Evolutionary conservation across 352 stramenopile genomes (phyloP).

Genomic region (Phytophthora pinifolia): DNA sequence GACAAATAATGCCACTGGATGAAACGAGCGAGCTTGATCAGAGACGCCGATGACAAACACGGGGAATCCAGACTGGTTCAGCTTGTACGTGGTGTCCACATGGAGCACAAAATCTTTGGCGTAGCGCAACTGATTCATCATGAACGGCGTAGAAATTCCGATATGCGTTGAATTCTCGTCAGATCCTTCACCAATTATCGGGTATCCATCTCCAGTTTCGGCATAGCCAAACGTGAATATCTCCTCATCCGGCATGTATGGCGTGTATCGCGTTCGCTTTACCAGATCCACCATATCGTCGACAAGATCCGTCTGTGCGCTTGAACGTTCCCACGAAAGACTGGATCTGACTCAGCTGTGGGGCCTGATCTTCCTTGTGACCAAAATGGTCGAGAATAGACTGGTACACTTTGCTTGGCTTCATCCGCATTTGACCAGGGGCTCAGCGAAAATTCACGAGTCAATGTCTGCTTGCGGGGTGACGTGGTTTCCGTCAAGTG

Average conservation of each 20-base stretch:
- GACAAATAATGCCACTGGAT: neutral
- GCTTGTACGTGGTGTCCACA: slow-evolving; percentile 12
- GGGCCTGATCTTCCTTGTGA: slow-evolving; percentile 1
- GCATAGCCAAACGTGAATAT: slow-evolving; percentile 1
- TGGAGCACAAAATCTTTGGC: slow-evolving; percentile 2
- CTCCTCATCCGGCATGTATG: neutral
- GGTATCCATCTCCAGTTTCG: neutral
- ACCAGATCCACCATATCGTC: neutral
- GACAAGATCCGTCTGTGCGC: neutral
- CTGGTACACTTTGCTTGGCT: slow-evolving; percentile 8
- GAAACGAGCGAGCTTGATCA: slow-evolving; percentile 1
- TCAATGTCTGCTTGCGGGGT: neutral
- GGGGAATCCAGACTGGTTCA: slow-evolving; percentile 1
- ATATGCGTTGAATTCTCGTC: slow-evolving; percentile 4
- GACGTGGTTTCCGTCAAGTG: neutral
- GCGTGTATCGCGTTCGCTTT: neutral
- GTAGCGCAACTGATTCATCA: slow-evolving; percentile 5
- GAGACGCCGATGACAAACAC: slow-evolving; percentile 6
- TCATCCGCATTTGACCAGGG: slow-evolving; percentile 3
- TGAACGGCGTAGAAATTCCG: slow-evolving; percentile 9
- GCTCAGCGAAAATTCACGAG: neutral
- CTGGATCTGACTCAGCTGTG: neutral
- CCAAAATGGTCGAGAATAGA: slow-evolving; percentile 6
- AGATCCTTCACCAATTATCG: neutral
- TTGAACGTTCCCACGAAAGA: slow-evolving; percentile 1